Conservation (phyloP, 2,329 filamentous ascomycete genomes). For the Cladorrhinum sp. region DNA sequence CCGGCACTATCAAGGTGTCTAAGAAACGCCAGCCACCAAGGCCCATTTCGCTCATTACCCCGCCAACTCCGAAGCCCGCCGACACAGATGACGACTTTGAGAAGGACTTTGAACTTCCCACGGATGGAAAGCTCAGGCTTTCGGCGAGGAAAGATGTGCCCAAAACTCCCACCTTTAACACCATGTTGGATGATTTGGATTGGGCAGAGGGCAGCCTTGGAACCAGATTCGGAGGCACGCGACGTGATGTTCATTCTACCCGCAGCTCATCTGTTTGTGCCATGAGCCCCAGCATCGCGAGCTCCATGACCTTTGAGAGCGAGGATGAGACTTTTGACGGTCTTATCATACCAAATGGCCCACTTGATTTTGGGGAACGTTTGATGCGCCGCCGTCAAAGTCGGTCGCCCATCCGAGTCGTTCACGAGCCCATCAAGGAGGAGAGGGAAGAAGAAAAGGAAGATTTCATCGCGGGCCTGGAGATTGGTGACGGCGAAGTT, state of each 20-base stretch:
- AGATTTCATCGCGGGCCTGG: conserved; percentile 82
- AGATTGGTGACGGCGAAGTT: conserved; percentile 78
- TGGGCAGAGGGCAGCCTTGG: conserved; percentile 93
- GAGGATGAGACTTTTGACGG: conserved; percentile 91
- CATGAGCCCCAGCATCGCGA: conserved; percentile 88
- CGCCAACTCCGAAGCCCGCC: conserved; percentile 51
- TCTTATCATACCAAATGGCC: conserved; percentile 78
- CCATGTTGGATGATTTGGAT: conserved; percentile 72
- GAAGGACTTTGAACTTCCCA: conserved; percentile 67
- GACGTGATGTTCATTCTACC: conserved; percentile 72
- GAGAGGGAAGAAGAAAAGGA: conserved; percentile 51
- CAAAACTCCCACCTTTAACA: conserved; percentile 57
- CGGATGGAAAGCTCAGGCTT: conserved; percentile 62
- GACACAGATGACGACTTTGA: conserved; percentile 65
- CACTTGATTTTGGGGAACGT: conserved; percentile 77
- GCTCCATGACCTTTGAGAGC: conserved; percentile 86
- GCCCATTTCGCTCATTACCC: conserved; percentile 52
- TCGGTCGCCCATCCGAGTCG: conserved; percentile 51
- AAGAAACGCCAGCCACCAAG: conserved; percentile 55
- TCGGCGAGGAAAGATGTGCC: conserved; percentile 60
- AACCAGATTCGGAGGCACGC: conserved; percentile 83
- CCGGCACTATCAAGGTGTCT: conserved; percentile 65
- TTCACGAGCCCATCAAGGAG: conserved; percentile 35
- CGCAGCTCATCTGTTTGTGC: conserved; percentile 85
- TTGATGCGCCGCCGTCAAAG: conserved; percentile 68